Base-by-base conservation (phyloP, 129 eudicot genomes). In the Tagetes erecta region DNA sequence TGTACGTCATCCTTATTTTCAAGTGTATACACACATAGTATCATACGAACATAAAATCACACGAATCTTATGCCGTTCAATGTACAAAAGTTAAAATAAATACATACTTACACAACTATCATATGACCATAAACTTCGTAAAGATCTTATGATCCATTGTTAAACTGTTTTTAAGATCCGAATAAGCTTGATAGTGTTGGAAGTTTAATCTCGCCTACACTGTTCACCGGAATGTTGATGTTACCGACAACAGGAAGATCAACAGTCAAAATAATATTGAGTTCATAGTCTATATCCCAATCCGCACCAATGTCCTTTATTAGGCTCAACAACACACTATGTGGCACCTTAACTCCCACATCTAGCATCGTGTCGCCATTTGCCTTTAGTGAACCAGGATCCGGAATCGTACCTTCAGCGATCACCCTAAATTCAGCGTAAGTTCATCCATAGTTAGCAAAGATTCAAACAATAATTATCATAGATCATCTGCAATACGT, bases 241-340 rank as follows among this genome's bases (percentile, higher is more conserved):
- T 84, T 87, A 3, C 97, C 97, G 3, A 92, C 7, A 1, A 92
- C 62, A 1, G 97, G 97, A 58, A 92, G 96, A 70, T 92, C 97
- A 7, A 92, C 74, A 10, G 80, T 59, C 0, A 92, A 89, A 31
- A 72, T 78, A 2, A 92, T 36, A 1, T 79, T 89, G 12, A 92
- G 73, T n/a, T 80, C 80, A 31, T 92, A 92, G 40, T 92, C 97
- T 6, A 92, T 85, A 78, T 92, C 97, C 97, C 96, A 89, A 73
- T 89, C 97, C 0, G 83, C 82, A 45, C 86, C 90, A 10, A 92
- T 81, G 80, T 92, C 97, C 59, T 60, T 89, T 12, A 73, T 77
- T 51, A 92, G 64, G 76, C 87, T 92, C 80, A 82, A 71, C 70
- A 92, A 34, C 60, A 84, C 87, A 78, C 68, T 85, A 78, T 92